These are phyloP conservation scores for Zanthoxylum bungeanum DNA, from an alignment of 345 rosid genomes.

Conservation along the genomic window DNA sequence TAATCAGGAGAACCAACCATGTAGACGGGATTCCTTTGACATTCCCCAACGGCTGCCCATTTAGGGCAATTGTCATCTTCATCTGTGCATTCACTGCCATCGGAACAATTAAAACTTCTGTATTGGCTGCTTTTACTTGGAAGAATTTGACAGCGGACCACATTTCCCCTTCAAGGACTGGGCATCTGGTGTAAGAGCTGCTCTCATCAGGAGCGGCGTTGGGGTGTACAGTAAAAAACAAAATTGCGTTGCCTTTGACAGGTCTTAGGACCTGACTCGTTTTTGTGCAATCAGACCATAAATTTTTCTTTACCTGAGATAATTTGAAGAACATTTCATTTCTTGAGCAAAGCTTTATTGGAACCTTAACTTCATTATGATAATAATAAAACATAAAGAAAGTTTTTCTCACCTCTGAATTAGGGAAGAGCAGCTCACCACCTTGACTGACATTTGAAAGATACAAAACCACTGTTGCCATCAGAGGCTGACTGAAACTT, in stretches of 20 bases:
- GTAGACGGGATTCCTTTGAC: constrained; percentile 77
- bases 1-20: constrained; percentile 93
- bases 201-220: constrained; percentile 53
- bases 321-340: neutral
- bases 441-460: constrained; percentile 71
- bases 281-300: constrained; percentile 59
- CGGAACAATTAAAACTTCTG: constrained; percentile 19
- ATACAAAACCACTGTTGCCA: constrained; percentile 71
- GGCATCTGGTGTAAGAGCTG: constrained; percentile 77
- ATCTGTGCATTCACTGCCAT: constrained; percentile 52
- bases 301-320: constrained; percentile 41
- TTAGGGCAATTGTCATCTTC: constrained; percentile 66
- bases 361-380: neutral
- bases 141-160: constrained; percentile 68
- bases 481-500: constrained; percentile 34
- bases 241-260: constrained; percentile 67
- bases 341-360: neutral
- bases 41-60: constrained; percentile 87
- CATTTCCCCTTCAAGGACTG: constrained; percentile 68
- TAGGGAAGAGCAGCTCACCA: constrained; percentile 73
- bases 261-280: constrained; percentile 49
- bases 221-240: constrained; percentile 64
- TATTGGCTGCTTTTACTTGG: constrained; percentile 32
- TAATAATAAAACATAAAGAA: neutral
- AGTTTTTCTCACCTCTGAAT: constrained; percentile 54